phyloP scores from a whole-genome alignment of 2,329 filamentous ascomycete genomes.

The Fusarium chuoi region DNA sequence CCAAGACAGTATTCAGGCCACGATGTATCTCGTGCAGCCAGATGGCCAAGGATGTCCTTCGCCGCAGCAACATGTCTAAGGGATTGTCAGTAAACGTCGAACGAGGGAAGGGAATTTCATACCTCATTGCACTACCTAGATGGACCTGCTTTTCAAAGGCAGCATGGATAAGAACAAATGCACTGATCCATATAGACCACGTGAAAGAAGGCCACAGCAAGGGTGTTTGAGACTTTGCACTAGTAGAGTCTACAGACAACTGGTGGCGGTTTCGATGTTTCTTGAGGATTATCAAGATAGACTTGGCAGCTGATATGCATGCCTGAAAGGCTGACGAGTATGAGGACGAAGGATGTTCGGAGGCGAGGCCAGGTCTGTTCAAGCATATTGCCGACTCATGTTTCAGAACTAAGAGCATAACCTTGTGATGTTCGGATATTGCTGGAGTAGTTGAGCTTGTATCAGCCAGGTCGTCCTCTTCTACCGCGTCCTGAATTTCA shows the following conservation, averaged over 20 bases:
- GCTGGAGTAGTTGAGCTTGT: neutral
- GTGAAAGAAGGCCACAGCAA: slow-evolving; percentile 63
- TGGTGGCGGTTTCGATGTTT: slow-evolving; percentile 33
- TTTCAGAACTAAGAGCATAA: slow-evolving; percentile 56
- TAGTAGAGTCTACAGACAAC: slow-evolving; percentile 9
- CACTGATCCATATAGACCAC: slow-evolving; percentile 64
- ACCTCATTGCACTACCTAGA: slow-evolving; percentile 52
- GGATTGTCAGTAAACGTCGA: neutral
- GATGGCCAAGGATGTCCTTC: slow-evolving; percentile 43
- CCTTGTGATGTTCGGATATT: slow-evolving; percentile 50
- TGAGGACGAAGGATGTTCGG: slow-evolving; percentile 53
- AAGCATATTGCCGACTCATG: slow-evolving; percentile 63
- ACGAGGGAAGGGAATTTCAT: neutral
- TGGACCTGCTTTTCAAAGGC: slow-evolving; percentile 58
- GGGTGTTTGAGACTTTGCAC: slow-evolving; percentile 36
- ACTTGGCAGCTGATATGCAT: slow-evolving; percentile 61
- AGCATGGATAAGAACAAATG: slow-evolving; percentile 62
- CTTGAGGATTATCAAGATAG: slow-evolving; percentile 56
- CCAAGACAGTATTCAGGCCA: slow-evolving; percentile 50
- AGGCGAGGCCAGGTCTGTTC: slow-evolving; percentile 61
- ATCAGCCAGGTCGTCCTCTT: slow-evolving; percentile 47
- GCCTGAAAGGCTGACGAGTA: slow-evolving; percentile 61
- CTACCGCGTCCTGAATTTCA: slow-evolving; percentile 60
- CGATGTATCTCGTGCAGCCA: slow-evolving; percentile 45
- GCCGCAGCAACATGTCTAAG: slow-evolving; percentile 45